Percentiles rank a stretch among this genome's conserved stretches.
These are phyloP conservation scores for Carex littledalei DNA, from an alignment of 176 grass and related monocot species.

Conservation along the genomic window DNA sequence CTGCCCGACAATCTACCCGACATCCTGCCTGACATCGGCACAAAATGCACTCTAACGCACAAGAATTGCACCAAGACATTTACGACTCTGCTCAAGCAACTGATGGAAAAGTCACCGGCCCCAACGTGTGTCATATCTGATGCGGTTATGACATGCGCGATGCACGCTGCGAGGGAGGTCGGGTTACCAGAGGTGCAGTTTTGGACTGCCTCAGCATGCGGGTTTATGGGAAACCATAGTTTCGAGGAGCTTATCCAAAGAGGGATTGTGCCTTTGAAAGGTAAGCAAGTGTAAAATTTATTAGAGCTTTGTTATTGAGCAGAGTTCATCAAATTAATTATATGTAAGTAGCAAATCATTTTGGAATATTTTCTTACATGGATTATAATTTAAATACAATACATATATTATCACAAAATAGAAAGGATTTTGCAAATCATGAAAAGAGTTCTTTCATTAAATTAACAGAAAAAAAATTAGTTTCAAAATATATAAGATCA, in stretches of 20 bases:
- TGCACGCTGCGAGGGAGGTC: constrained; percentile 17
- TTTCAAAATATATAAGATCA: too few species aligned
- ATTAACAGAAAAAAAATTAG: too few species aligned
- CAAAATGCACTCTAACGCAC: constrained; percentile 2
- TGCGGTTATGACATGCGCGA: constrained; percentile 29
- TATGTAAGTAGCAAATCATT: too few species aligned
- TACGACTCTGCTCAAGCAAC: constrained; percentile 2
- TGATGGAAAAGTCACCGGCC: background rate
- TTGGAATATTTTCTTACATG: too few species aligned
- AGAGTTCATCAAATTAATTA: background rate
- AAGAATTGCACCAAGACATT: constrained; percentile 32
- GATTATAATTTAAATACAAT: too few species aligned
- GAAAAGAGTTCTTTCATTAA: too few species aligned
- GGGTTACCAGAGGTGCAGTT: constrained; percentile 33
- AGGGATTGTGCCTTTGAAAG: constrained; percentile 23
- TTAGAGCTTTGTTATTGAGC: background rate
- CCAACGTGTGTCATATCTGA: constrained; percentile 31
- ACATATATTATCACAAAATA: too few species aligned
- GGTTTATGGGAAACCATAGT: constrained; percentile 22
- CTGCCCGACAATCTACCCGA: constrained; percentile 26
- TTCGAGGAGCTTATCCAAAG: constrained; percentile 20
- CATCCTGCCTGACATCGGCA: constrained; percentile 3
- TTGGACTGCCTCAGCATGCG: constrained; percentile 38
- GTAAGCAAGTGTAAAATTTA: background rate
- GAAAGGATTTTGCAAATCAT: too few species aligned